These are phyloP conservation scores for Pseudognaphalium luteoalbum DNA, from an alignment of 129 eudicot genomes.

Conservation along the genomic window DNA sequence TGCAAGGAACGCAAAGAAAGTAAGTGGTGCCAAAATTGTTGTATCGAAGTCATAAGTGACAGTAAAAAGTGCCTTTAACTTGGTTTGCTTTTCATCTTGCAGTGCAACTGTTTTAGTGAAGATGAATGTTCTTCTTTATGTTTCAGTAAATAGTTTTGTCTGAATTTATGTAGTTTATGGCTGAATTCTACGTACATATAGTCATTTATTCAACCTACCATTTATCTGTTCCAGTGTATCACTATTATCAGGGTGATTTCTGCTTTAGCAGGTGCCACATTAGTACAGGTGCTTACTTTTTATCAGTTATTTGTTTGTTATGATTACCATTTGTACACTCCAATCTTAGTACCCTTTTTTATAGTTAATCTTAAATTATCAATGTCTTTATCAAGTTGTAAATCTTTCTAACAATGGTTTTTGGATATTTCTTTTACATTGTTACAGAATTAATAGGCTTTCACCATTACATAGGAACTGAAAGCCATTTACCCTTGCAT, in stretches of 20 bases:
- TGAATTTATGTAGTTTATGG: slow-evolving; percentile 8
- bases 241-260: slow-evolving; percentile 56
- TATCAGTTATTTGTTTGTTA: background rate
- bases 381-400: slow-evolving; percentile 39
- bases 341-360: background rate
- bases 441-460: slow-evolving; percentile 2
- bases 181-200: background rate
- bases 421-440: background rate
- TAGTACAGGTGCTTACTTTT: slow-evolving; percentile 75
- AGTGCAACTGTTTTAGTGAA: slow-evolving; percentile 91
- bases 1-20: too few relatives aligned
- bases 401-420: slow-evolving; percentile 12
- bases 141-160: slow-evolving; percentile 36
- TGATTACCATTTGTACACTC: slow-evolving; percentile 1
- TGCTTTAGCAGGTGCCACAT: slow-evolving; percentile 83
- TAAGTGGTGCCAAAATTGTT: too few relatives aligned
- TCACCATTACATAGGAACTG: slow-evolving; percentile 35
- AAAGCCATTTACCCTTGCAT: slow-evolving; percentile 26
- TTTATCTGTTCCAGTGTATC: slow-evolving; percentile 22
- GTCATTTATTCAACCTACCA: slow-evolving; percentile 26
- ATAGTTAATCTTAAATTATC: too few relatives aligned
- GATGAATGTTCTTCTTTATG: slow-evolving; percentile 97
- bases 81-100: slow-evolving; percentile 38
- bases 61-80: too few relatives aligned
- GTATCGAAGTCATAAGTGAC: too few relatives aligned